Evolutionary conservation across 257 asterid species (phyloP).

Genomic region (Penstemon eatonii): DNA sequence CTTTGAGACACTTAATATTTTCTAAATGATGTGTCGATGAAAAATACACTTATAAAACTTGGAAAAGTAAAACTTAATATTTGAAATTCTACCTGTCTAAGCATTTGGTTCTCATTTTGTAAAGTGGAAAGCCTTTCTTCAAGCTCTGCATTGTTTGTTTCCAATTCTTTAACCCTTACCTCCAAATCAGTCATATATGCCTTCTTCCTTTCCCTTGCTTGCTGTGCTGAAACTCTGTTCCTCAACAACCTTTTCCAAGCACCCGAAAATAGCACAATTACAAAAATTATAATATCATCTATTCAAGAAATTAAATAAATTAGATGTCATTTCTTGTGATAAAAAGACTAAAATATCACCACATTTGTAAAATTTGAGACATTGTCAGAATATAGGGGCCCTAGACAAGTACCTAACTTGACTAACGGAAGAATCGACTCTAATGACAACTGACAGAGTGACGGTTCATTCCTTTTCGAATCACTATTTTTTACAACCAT

Average conservation of each 20-base stretch:
- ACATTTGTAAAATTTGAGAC: too few species aligned
- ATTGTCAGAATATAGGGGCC: too few species aligned
- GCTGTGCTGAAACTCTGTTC: conserved; percentile 98
- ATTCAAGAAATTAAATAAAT: too few species aligned
- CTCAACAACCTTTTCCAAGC: conserved; percentile 69
- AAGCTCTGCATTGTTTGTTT: conserved; percentile 91
- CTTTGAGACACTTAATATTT: too few species aligned
- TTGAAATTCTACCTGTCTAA: conserved; percentile 65
- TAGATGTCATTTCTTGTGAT: too few species aligned
- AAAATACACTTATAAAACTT: too few species aligned
- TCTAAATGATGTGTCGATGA: too few species aligned
- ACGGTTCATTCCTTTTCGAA: conserved; percentile 14
- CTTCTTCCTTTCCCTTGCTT: conserved; percentile 99
- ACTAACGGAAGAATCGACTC: too few species aligned
- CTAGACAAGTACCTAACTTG: too few species aligned
- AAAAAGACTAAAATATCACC: conserved; percentile 15
- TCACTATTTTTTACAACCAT: too few species aligned
- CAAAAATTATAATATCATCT: too few species aligned
- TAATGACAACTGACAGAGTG: conserved; percentile 21
- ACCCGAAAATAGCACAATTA: background rate
- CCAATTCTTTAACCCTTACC: conserved; percentile 82
- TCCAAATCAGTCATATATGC: conserved; percentile 90
- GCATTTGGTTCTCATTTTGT: conserved; percentile 99
- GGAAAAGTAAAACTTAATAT: too few species aligned
- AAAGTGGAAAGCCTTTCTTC: conserved; percentile 87